Evolutionary conservation across 768 basidiomycete genomes (phyloP).

Genomic region (Podaxis sp.): DNA sequence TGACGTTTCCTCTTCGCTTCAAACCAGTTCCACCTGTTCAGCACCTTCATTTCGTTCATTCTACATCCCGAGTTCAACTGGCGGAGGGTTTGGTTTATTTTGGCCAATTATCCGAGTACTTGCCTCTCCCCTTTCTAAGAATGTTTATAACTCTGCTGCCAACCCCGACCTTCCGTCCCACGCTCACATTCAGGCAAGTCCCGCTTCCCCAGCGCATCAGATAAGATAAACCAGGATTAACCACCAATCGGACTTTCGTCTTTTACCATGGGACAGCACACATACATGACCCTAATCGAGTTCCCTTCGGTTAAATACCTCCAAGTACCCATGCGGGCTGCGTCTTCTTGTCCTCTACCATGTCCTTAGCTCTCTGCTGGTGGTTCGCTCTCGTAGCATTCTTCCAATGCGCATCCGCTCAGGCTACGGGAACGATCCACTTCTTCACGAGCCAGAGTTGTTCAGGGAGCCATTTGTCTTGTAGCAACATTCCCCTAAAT

Average conservation of each 20-base stretch:
- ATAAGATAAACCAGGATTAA: neutral
- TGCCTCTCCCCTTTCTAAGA: neutral
- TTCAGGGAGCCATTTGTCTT: slow-evolving; percentile 8
- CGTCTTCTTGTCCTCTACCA: neutral
- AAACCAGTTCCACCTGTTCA: neutral
- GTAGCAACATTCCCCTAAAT: neutral
- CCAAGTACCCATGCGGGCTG: neutral
- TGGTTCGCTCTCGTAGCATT: neutral
- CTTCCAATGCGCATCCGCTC: neutral
- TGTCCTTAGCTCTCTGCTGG: neutral
- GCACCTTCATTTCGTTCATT: neutral
- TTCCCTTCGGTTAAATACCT: neutral
- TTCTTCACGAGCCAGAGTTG: slow-evolving; percentile 3
- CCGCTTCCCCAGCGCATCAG: neutral
- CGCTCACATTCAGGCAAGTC: neutral
- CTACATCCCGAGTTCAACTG: neutral
- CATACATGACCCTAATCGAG: slow-evolving; percentile 1
- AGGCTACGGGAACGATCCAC: slow-evolving; percentile 1
- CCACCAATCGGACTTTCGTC: neutral
- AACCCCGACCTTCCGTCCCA: neutral
- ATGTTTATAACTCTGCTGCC: neutral
- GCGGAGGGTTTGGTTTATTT: neutral
- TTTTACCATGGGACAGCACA: neutral
- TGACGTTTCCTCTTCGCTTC: neutral
- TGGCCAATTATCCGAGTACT: neutral